Base-by-base conservation (phyloP, 2,329 filamentous ascomycete genomes). In the Didymella keratinophila region DNA sequence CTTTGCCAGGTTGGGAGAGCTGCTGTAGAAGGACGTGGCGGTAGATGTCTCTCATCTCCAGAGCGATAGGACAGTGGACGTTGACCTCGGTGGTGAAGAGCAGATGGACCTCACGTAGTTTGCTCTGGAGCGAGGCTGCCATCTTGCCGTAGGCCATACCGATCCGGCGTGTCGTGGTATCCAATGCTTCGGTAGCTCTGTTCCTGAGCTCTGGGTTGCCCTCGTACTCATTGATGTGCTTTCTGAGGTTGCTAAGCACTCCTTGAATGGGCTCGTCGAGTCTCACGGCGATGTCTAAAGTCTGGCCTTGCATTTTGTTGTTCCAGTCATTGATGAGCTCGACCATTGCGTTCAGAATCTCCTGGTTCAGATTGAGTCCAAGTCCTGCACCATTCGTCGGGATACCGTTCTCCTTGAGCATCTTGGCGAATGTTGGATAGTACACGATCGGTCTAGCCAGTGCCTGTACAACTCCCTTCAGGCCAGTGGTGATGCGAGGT, bases 401-500 rank as follows among this genome's bases (percentile, higher is more conserved):
- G 4, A 65, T 64, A 2, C 62, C 60, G 18, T 61, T 62, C 32
- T 61, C 58, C 18, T 41, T 28, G 5, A 63, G 43, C 51, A 63
- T 65, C 27, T 62, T 67, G 3, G 30, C 16, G 8, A 65, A 62
- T 0, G 52, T 56, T 6, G 11, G 4, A 11, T 54, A 51, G 20
- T 55, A 39, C 18, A 61, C 41, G 11, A 7, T 42, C 7, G 23
- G 23, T 3, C 23, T 25, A 25, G 23, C 23, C 23, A 25, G 23
- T 4, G 23, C 23, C 23, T 25, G 23, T 25, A 25, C 23, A 3
- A 25, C 23, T 7, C 23, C 23, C 23, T 25, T 25, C 23, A 25
- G 7, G 23, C 23, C 23, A 25, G 23, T 25, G 4, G 7, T 25
- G 23, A 25, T 25, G 23, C 7, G 23, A 25, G 23, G 7, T 25